These are phyloP conservation scores for Pezicula neosporulosa DNA, from an alignment of 2,329 filamentous ascomycete genomes.

Conservation along the genomic window DNA sequence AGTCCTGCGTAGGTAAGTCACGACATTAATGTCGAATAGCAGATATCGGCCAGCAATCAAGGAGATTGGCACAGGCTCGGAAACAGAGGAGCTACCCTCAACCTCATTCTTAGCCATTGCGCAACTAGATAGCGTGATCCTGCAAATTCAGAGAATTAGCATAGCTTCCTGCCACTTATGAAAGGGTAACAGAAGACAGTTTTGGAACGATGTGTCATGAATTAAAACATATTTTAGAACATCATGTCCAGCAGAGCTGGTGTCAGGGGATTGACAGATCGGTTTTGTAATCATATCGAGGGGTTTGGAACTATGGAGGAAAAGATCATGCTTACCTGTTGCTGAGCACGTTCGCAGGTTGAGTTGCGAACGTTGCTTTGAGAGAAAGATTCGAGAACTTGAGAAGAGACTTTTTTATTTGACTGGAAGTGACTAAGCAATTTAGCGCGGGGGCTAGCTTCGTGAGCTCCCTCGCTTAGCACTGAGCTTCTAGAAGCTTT, in stretches of 20 bases:
- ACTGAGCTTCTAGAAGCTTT: too few species aligned
- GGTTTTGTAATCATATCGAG: slow-evolving; percentile 59
- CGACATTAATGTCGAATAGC: slow-evolving; percentile 81
- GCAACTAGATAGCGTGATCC: not conserved
- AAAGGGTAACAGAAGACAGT: not conserved
- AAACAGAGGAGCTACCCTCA: slow-evolving; percentile 4
- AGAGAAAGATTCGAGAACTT: slow-evolving; percentile 4
- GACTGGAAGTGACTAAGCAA: not conserved
- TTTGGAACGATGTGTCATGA: slow-evolving; percentile 37
- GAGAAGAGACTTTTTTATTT: not conserved
- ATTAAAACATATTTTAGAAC: slow-evolving; percentile 49
- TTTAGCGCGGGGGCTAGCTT: not conserved
- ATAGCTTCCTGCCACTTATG: not conserved
- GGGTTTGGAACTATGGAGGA: not conserved
- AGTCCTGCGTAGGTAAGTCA: slow-evolving; percentile 72
- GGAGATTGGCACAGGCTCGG: slow-evolving; percentile 72
- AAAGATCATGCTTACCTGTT: not conserved
- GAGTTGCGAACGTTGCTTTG: not conserved
- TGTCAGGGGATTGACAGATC: slow-evolving; percentile 87
- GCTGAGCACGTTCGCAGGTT: not conserved
- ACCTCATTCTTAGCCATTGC: slow-evolving; percentile 12
- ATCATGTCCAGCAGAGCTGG: slow-evolving; percentile 37
- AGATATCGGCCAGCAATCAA: slow-evolving; percentile 78
- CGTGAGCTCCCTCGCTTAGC: too few species aligned
- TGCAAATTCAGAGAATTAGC: not conserved